phyloP scores from a whole-genome alignment of 2,329 filamentous ascomycete genomes.

The Diaporthe amygdali region DNA sequence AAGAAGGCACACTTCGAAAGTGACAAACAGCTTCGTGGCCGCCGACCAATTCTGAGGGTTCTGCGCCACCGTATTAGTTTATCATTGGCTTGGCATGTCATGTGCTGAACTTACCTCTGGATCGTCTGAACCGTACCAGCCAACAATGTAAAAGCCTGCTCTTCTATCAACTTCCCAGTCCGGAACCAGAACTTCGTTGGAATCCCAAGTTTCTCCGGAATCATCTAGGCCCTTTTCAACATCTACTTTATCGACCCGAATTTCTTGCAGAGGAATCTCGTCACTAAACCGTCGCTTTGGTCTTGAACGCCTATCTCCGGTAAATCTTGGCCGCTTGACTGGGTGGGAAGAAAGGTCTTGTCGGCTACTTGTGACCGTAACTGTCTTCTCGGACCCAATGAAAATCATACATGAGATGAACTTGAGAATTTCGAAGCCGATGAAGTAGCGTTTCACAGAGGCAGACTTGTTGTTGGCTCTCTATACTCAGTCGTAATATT shows the following conservation, averaged over 20 bases:
- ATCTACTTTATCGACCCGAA: neutral
- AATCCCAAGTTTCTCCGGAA: neutral
- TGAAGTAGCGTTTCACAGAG: neutral
- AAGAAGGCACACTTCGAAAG: conserved; percentile 33
- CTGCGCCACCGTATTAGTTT: neutral
- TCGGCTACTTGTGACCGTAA: neutral
- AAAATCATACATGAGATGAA: neutral
- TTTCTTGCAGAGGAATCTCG: neutral
- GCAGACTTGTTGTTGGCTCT: neutral
- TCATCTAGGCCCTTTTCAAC: neutral
- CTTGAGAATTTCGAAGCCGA: neutral
- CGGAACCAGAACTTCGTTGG: neutral
- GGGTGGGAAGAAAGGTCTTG: neutral
- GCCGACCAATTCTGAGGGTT: conserved; percentile 44
- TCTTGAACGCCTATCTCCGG: neutral
- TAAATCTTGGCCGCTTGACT: neutral
- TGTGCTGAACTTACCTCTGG: conserved; percentile 37
- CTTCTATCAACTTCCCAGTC: conserved; percentile 48
- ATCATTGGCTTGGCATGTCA: accelerated
- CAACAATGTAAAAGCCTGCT: conserved; percentile 51
- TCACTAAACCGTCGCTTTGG: neutral
- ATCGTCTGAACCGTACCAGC: conserved; percentile 56
- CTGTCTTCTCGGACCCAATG: neutral
- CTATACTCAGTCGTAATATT: neutral
- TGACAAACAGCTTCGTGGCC: conserved; percentile 41